Base-by-base conservation (phyloP, 169 alveolate species). In the Plasmodium falciparum region DNA sequence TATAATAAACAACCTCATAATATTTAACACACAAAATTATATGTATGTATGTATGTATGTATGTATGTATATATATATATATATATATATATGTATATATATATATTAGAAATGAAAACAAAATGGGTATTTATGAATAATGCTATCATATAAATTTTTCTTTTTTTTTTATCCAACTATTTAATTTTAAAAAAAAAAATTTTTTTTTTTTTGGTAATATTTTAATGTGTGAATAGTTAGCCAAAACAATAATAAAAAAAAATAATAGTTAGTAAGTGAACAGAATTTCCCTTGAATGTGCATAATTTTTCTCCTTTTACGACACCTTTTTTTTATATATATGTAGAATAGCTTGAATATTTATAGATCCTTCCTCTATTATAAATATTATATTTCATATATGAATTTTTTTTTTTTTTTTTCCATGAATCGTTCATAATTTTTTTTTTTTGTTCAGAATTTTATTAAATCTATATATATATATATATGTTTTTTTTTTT, bases 191-290 rank as follows among this genome's bases (percentile, higher is more conserved):
- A 62, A 26, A 29, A 45, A 45, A 20, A 11, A 43, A 33, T 9
- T 71, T 63, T 75, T 45, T 59, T 39, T 39, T 59, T 74, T 74
- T 62, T 62, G 29, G 47, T 26, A 56, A 75, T 11, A 33, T 29
- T 15, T 62, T 8, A 65, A 63, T 78, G 45, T 78, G 73, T 66
- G 78, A 61, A 43, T 24, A 78, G 49, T 67, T 78, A 78, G 89
- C 89, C 56, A 78, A 78, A 24, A 43, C 17, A 65, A 65, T 50
- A 63, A 76, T 50, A 75, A 63, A 76, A 65, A 75, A 63, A 20
- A 56, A 33, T 61, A 74, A 74, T 74, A 74, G 74, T 67, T 63
- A 15, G 69, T 29, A 50, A 13, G 33, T 6, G 4, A 56, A 39
- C 26, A 78, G 47, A 78, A 65, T 73, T 50, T 59, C 29, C 58